Conservation (phyloP, 805 yeast genomes). For the Zygosaccharomyces rouxii region DNA sequence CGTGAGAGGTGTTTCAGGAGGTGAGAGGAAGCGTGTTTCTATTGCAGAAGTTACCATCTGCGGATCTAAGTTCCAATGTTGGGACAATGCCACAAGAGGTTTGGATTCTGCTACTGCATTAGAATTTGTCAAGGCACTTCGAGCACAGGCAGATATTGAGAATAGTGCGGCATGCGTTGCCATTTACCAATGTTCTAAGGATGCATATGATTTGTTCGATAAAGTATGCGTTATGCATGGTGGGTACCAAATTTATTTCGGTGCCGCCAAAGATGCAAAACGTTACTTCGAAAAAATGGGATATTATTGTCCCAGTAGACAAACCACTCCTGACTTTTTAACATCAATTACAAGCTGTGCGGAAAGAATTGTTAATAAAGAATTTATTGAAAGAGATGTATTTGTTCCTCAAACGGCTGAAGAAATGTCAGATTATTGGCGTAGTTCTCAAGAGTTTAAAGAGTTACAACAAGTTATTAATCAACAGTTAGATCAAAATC, state of each 20-base stretch:
- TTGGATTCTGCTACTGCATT: constrained; percentile 80
- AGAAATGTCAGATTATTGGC: constrained; percentile 62
- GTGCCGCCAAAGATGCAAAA: constrained; percentile 51
- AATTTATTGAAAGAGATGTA: constrained; percentile 41
- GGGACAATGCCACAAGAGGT: constrained; percentile 86
- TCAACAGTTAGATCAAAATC: constrained; percentile 33
- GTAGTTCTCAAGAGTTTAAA: constrained; percentile 41
- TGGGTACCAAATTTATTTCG: constrained; percentile 62
- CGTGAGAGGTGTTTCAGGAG: constrained; percentile 75
- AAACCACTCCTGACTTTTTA: constrained; percentile 65
- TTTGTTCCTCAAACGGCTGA: constrained; percentile 56
- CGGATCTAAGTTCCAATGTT: constrained; percentile 60
- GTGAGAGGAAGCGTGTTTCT: constrained; percentile 81
- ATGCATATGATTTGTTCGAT: constrained; percentile 60
- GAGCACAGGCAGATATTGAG: constrained; percentile 52
- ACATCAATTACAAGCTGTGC: constrained; percentile 66
- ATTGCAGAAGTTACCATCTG: constrained; percentile 72
- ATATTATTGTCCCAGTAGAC: constrained; percentile 56
- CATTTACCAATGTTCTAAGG: constrained; percentile 65
- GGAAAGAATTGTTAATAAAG: constrained; percentile 42
- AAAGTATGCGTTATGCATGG: constrained; percentile 56
- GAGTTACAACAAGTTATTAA: constrained; percentile 44
- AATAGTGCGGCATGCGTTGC: constrained; percentile 60
- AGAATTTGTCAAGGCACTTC: constrained; percentile 64
- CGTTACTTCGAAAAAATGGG: constrained; percentile 63